A percentile compares a stretch with the other conserved stretches of the same genome.
phyloP scores from a whole-genome alignment of 768 basidiomycete species.

The Lactarius trivialis region DNA sequence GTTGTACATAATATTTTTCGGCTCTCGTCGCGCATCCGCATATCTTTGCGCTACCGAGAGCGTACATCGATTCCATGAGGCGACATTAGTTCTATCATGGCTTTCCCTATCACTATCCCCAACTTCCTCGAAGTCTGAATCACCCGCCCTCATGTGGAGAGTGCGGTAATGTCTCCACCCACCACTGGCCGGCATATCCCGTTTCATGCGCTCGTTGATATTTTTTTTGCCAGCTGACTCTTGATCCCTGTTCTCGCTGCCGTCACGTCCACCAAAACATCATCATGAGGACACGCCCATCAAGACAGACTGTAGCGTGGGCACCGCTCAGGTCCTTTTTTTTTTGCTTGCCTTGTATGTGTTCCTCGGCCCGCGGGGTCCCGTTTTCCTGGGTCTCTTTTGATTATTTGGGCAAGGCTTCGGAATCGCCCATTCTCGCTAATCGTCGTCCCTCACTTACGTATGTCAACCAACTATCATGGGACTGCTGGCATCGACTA shows the following conservation, averaged over 20 bases:
- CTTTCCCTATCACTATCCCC: not conserved
- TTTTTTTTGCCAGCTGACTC: not conserved
- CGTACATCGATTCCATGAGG: constrained; percentile 1
- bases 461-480: constrained; percentile 3
- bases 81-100: not conserved
- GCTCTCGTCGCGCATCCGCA: constrained; percentile 10
- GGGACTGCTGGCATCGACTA: not conserved
- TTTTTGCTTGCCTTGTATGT: not conserved
- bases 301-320: not conserved
- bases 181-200: not conserved
- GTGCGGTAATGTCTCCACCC: not conserved
- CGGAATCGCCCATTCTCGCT: not conserved
- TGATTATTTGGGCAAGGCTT: constrained; percentile 10
- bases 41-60: constrained; percentile 1
- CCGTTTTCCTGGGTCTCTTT: constrained; percentile 4
- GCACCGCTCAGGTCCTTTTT: not conserved
- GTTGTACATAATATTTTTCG: constrained; percentile 5
- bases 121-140: not conserved
- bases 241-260: not conserved
- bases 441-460: constrained; percentile 5
- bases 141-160: not conserved
- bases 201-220: not conserved
- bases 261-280: constrained; percentile 1
- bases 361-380: constrained; percentile 5
- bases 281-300: not conserved